These are phyloP conservation scores for Maudiozyma turicensis DNA, from an alignment of 805 yeast genomes.

Conservation along the genomic window DNA sequence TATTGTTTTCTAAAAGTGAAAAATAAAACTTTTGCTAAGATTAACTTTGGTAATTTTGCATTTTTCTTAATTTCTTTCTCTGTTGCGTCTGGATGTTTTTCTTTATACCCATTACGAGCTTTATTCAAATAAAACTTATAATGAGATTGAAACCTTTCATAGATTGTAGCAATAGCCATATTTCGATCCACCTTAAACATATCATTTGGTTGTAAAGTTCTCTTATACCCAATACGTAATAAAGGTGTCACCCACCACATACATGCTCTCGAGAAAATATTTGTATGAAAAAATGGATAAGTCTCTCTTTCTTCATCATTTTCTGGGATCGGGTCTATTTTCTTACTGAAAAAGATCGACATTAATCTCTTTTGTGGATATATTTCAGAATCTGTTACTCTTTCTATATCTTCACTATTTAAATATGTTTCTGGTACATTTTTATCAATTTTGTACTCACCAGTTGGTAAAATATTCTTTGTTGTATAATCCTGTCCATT, in stretches of 20 bases:
- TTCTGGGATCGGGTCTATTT: slow-evolving; percentile 41
- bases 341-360: slow-evolving; percentile 39
- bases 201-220: slow-evolving; percentile 60
- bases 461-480: slow-evolving; percentile 9
- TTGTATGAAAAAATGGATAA: slow-evolving; percentile 39
- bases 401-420: slow-evolving; percentile 27
- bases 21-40: slow-evolving; percentile 37
- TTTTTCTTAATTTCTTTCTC: slow-evolving; percentile 31
- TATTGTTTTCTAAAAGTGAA: slow-evolving; percentile 43
- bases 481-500: too few relatives aligned
- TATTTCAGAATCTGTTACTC: slow-evolving; percentile 27
- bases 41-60: slow-evolving; percentile 17
- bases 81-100: slow-evolving; percentile 29
- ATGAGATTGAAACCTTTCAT: slow-evolving; percentile 28
- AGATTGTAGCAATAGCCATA: slow-evolving; percentile 34
- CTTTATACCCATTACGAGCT: slow-evolving; percentile 25
- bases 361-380: slow-evolving; percentile 40
- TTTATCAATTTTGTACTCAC: slow-evolving; percentile 19
- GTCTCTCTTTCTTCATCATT: slow-evolving; percentile 39
- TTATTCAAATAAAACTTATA: slow-evolving; percentile 28
- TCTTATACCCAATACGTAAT: slow-evolving; percentile 55
- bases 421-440: slow-evolving; percentile 26
- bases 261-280: slow-evolving; percentile 35
- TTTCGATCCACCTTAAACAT: slow-evolving; percentile 38
- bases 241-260: slow-evolving; percentile 65